Conservation (phyloP, 306 rosid species). For the Cucurbita ficifolia region DNA sequence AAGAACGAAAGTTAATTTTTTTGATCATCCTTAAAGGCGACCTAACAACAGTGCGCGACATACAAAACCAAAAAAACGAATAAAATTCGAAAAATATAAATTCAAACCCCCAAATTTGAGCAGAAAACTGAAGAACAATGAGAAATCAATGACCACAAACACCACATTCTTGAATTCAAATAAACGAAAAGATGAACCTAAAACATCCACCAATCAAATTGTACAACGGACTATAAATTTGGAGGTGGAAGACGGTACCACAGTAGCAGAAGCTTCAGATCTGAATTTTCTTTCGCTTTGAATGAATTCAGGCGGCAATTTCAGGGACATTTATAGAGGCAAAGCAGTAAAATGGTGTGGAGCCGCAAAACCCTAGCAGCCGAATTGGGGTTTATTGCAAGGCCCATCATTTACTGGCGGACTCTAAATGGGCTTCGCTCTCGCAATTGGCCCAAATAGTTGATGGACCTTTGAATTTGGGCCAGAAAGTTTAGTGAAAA, state of each 20-base stretch:
- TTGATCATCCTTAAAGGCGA: slow-evolving; percentile 28
- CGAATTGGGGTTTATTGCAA: not conserved
- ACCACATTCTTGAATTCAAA: not conserved
- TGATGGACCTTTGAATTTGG: too few species aligned
- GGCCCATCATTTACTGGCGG: not conserved
- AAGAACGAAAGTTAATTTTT: slow-evolving; percentile 32
- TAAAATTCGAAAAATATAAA: not conserved
- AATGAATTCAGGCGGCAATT: not conserved
- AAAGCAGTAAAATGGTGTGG: not conserved
- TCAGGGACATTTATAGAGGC: not conserved
- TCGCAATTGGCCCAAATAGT: not conserved
- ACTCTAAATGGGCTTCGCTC: not conserved
- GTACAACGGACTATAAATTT: not conserved
- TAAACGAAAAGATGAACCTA: not conserved
- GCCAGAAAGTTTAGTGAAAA: too few species aligned
- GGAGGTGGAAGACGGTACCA: not conserved
- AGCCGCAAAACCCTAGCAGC: not conserved
- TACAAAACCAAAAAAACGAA: not conserved
- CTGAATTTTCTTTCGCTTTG: not conserved
- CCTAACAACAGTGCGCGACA: not conserved
- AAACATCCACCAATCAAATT: not conserved
- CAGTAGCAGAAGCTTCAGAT: not conserved
- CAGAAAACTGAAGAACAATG: not conserved
- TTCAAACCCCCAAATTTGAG: not conserved
- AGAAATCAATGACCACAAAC: not conserved